Evolutionary conservation across 1,284 basidiomycete genomes (phyloP).

Genomic region (Apiotrichum mycotoxinovorans): DNA sequence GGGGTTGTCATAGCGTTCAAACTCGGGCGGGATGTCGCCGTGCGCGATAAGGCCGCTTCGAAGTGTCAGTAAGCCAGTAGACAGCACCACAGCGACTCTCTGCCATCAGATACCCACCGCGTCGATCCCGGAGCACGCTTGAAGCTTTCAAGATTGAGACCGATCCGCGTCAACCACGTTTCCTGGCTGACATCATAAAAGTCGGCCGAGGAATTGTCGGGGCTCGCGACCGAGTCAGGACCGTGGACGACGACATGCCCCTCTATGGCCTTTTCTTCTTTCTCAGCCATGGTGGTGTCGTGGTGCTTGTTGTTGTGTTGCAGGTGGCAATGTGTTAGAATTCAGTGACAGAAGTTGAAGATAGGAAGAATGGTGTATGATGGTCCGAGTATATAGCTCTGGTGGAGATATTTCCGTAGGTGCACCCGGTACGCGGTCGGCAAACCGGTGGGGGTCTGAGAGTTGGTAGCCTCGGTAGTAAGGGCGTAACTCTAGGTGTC

Average conservation of each 20-base stretch:
- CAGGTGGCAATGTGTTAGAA: neutral
- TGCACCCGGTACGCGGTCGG: too few relatives aligned
- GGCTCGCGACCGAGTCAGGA: neutral
- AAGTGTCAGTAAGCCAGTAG: neutral
- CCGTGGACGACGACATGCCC: neutral
- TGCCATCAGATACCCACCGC: slow-evolving; percentile 19
- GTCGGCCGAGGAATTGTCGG: neutral
- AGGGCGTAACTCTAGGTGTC: too few relatives aligned
- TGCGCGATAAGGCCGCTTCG: slow-evolving; percentile 35
- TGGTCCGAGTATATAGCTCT: too few relatives aligned
- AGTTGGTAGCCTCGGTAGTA: too few relatives aligned
- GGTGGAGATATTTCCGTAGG: too few relatives aligned
- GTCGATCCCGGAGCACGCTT: slow-evolving; percentile 51
- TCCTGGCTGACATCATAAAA: slow-evolving; percentile 51
- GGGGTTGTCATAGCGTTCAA: slow-evolving; percentile 36
- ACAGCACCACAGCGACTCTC: too few relatives aligned
- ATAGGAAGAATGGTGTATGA: too few relatives aligned
- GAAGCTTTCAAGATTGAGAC: slow-evolving; percentile 49
- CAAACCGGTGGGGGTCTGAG: too few relatives aligned
- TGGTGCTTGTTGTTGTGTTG: neutral
- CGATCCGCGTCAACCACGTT: slow-evolving; percentile 44
- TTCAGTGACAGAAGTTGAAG: too few relatives aligned
- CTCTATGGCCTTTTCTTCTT: neutral
- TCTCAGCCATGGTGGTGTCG: neutral
- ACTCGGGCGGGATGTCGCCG: slow-evolving; percentile 36